Evolutionary conservation across 257 asterid species (phyloP), one percentile per base, ranked within the genome.

Genomic region (Ehretia macrophylla): DNA sequence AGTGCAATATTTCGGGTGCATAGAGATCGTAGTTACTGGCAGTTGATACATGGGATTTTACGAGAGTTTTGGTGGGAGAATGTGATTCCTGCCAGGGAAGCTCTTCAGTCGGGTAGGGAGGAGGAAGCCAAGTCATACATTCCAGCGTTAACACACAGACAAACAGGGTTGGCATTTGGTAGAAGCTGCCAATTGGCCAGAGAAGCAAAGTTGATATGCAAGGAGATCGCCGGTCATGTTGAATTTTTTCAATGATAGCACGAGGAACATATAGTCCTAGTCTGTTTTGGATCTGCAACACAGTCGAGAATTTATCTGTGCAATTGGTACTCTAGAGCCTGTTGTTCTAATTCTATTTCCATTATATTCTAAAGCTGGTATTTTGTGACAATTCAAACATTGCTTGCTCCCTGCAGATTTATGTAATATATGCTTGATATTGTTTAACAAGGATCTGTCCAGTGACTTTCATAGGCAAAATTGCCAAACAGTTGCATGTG

Each of bases 21-120:
- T 17, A 81, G 99, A 59, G 97, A 88, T 0, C 87, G 78, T 0
- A 53, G 70, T 45, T 88, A 92, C 64, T 92, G 97, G 97, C 79
- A 79, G 37, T 55, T 88, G 50, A 88, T 92, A 22, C 84, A 70
- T 32, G 86, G 84, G 63, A 52, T 88, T 50, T 72, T 89, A 65
- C 71, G 83, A 1, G 96, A 93, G 81, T 93, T 89, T 78, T 93
- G 97, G 99, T 93, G 95, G 95, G 90, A 86, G 72, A 86, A 89
- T 17, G 95, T 93, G 56, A 60, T 93, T 68, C 95, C 99, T 4
- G 97, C 99, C 8, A 72, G 90, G 60, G 92, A 89, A 68, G 85
- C 96, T 11, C 72, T 77, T 56, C 37, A 77, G 8, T 47, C 82
- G 77, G 96, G 94, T 40, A 58, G 54, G 62, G 84, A 77, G 72